Evolutionary conservation across 1,284 basidiomycete genomes (phyloP).

Genomic region (Ceratobasidium sp.): DNA sequence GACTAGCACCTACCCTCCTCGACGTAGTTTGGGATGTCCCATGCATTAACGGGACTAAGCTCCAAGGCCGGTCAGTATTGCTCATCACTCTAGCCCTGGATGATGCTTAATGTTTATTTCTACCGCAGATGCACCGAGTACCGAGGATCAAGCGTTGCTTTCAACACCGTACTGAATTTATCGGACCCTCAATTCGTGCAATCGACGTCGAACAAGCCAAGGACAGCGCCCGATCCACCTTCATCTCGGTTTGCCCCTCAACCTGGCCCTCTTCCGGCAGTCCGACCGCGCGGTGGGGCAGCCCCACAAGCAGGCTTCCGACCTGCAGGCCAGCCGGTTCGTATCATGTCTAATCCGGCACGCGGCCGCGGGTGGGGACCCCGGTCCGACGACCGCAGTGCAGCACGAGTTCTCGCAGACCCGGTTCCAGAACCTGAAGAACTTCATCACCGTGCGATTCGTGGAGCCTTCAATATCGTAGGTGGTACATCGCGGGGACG

Average conservation of each 20-base stretch:
- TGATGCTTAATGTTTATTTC: conserved; percentile 17
- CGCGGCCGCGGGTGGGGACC: conserved; percentile 30
- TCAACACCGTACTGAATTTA: conserved; percentile 88
- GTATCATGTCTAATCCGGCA: conserved; percentile 73
- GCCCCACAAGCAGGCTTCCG: conserved; percentile 72
- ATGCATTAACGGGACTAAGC: conserved; percentile 92
- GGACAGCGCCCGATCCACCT: conserved; percentile 58
- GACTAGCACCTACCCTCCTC: conserved; percentile 86
- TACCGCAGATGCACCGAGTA: conserved; percentile 72
- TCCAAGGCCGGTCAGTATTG: conserved; percentile 79
- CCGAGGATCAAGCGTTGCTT: conserved; percentile 87
- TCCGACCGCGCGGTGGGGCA: conserved; percentile 68
- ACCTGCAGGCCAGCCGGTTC: conserved; percentile 61
- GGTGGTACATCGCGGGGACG: conserved; percentile 8
- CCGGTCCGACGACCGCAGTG: conserved; percentile 14
- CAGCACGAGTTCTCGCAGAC: conserved; percentile 26
- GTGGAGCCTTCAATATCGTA: conserved; percentile 17
- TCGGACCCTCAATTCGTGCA: conserved; percentile 85
- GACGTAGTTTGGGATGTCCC: conserved; percentile 98
- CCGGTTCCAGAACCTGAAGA: conserved; percentile 16
- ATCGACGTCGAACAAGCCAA: conserved; percentile 63
- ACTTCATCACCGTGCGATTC: conserved; percentile 14
- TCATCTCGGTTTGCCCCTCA: conserved; percentile 71
- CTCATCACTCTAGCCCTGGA: no score
- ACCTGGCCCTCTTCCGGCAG: conserved; percentile 73